Percentiles rank a stretch among this genome's conserved stretches.
Evolutionary conservation across 306 rosid genomes (phyloP).

Genomic region (Cucurbita ficifolia): DNA sequence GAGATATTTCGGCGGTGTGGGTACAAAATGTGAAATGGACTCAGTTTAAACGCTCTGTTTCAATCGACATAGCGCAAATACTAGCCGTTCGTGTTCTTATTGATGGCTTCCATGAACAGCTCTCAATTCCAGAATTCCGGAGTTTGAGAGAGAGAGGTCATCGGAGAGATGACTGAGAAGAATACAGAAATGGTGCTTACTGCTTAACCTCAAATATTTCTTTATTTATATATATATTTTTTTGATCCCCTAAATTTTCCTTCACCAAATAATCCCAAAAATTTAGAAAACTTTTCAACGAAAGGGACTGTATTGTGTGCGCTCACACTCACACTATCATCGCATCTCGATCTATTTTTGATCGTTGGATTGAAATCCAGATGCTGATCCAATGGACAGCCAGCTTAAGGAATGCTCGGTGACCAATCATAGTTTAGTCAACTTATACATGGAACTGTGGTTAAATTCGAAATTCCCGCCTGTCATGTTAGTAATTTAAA

Average conservation of each 20-base stretch:
- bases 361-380: neutral
- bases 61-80: neutral
- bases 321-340: neutral
- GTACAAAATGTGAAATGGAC: neutral
- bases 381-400: neutral
- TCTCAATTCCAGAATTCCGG: neutral
- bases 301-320: neutral
- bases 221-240: neutral
- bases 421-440: neutral
- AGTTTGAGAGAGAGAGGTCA: neutral
- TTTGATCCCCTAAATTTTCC: neutral
- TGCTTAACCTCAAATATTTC: slow-evolving; percentile 4
- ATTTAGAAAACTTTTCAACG: neutral
- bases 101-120: neutral
- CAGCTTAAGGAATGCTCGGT: neutral
- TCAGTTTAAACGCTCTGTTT: neutral
- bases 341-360: neutral
- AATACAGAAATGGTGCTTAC: neutral
- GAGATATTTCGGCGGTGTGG: neutral
- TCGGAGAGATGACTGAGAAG: neutral
- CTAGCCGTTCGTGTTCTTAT: neutral
- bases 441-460: neutral
- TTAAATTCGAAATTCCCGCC: too few species aligned
- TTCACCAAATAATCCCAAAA: neutral
- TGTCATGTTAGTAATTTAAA: too few species aligned